phyloP scores from a whole-genome alignment of 352 stramenopile species.

The Phytophthora melonis region DNA sequence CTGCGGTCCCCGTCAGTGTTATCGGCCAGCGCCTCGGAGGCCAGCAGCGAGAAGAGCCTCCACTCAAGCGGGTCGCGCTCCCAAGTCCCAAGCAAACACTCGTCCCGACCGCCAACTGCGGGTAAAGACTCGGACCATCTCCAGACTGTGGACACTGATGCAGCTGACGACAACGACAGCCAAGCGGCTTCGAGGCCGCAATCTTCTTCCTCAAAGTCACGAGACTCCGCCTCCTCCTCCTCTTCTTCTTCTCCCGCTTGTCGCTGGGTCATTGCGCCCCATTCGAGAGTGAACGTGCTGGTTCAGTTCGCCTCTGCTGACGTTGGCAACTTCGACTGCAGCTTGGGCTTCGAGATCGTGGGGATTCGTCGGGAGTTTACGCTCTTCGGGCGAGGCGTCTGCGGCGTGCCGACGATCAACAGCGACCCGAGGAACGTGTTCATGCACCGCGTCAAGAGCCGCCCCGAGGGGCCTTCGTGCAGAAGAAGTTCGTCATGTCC shows the following conservation, averaged over 20 bases:
- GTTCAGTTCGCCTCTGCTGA: conserved; percentile 86
- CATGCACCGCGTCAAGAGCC: conserved; percentile 93
- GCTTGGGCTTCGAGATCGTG: conserved; percentile 92
- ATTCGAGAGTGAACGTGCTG: conserved; percentile 62
- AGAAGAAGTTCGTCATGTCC: conserved; percentile 93
- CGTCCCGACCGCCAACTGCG: conserved; percentile 34
- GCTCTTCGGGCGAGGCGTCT: conserved; percentile 84
- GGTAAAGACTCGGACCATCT: conserved; percentile 18
- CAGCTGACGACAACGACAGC: conserved; percentile 6
- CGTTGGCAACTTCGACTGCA: conserved; percentile 85
- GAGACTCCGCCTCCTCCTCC: neutral
- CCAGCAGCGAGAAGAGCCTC: conserved; percentile 34
- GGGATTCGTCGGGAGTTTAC: conserved; percentile 86
- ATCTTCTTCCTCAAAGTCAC: neutral
- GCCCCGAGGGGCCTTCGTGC: conserved; percentile 69
- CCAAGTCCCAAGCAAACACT: conserved; percentile 20
- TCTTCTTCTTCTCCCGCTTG: conserved; percentile 8
- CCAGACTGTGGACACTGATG: neutral
- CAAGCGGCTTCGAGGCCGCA: conserved; percentile 8
- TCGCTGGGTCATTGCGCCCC: conserved; percentile 86
- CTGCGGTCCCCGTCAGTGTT: conserved; percentile 14
- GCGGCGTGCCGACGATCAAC: conserved; percentile 93
- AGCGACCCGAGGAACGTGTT: conserved; percentile 94
- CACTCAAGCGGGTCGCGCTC: conserved; percentile 7
- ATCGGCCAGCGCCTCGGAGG: conserved; percentile 17